Conservation (phyloP, 2,329 filamentous ascomycete genomes). For the Coleophoma eucalyptorum region DNA sequence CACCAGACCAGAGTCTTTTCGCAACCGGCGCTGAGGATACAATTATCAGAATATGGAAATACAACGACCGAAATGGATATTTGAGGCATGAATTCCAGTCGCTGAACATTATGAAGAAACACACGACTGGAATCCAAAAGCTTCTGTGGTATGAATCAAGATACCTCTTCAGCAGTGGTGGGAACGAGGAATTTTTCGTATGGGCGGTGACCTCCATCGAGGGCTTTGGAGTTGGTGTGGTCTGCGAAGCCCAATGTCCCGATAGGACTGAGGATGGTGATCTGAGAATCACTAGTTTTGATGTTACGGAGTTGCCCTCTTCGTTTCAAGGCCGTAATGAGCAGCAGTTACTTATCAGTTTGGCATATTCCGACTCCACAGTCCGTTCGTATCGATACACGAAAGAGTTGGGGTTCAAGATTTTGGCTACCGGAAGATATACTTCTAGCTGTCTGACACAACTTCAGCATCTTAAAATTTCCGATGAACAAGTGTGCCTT, state of each 20-base stretch:
- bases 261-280: conserved; percentile 54
- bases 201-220: conserved; percentile 62
- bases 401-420: conserved; percentile 35
- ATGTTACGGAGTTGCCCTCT: conserved; percentile 37
- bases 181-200: conserved; percentile 83
- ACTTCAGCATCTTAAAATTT: conserved; percentile 33
- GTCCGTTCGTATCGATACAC: conserved; percentile 56
- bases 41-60: conserved; percentile 68
- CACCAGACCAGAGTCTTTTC: conserved; percentile 38
- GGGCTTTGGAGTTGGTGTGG: conserved; percentile 47
- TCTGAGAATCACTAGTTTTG: conserved; percentile 78
- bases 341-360: conserved; percentile 53
- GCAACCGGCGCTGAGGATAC: conserved; percentile 72
- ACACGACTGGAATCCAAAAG: conserved; percentile 76
- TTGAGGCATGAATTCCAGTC: conserved; percentile 31
- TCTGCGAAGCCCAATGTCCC: conserved; percentile 51
- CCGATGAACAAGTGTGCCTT: conserved; percentile 35
- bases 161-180: conserved; percentile 81
- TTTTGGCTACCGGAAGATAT: conserved; percentile 54
- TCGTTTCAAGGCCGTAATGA: neutral
- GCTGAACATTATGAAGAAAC: conserved; percentile 66
- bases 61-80: conserved; percentile 18
- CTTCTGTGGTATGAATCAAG: conserved; percentile 59
- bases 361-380: conserved; percentile 82
- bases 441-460: conserved; percentile 76